Percentiles rank a stretch among this genome's conserved stretches.
Conservation (phyloP, 805 yeast genomes). For the Metschnikowia drakensbergensis region DNA sequence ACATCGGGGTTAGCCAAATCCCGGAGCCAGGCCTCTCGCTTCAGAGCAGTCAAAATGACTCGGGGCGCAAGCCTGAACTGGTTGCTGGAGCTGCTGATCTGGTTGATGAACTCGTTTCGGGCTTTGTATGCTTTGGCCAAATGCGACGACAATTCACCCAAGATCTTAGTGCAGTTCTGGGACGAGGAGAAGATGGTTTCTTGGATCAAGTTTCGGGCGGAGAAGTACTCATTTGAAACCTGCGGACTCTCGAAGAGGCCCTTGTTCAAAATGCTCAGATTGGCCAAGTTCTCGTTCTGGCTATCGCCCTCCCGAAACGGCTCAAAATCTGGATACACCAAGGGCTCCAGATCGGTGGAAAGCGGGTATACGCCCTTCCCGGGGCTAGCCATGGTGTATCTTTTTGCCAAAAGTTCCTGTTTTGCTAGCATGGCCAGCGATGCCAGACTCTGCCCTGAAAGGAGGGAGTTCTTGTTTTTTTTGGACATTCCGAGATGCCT, state of each 20-base stretch:
- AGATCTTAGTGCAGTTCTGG: conserved; percentile 31
- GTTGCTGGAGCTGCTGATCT: conserved; percentile 31
- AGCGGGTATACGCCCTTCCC: conserved; percentile 32
- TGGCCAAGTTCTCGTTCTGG: conserved; percentile 46
- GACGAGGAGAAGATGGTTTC: conserved; percentile 38
- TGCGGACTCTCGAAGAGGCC: conserved; percentile 66
- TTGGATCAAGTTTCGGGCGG: conserved; percentile 61
- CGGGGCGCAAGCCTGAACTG: conserved; percentile 77
- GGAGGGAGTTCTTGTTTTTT: conserved; percentile 15
- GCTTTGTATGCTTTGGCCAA: conserved; percentile 35
- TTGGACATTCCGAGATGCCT: conserved; percentile 8
- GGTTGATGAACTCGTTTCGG: conserved; percentile 39
- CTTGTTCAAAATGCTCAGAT: conserved; percentile 51
- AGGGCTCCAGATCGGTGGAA: conserved; percentile 18
- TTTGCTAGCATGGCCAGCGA: conserved; percentile 21
- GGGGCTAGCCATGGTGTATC: conserved; percentile 36
- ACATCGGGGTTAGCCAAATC: conserved; percentile 68
- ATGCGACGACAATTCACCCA: conserved; percentile 37
- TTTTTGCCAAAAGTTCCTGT: conserved; percentile 34
- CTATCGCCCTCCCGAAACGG: conserved; percentile 50
- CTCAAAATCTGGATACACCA: conserved; percentile 61
- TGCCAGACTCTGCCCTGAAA: conserved; percentile 14
- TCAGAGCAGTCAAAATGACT: conserved; percentile 84
- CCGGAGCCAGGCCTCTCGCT: conserved; percentile 78
- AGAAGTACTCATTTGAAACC: conserved; percentile 63